phyloP scores from a whole-genome alignment of 1,284 basidiomycete species.

The Marasmius tenuissimus region DNA sequence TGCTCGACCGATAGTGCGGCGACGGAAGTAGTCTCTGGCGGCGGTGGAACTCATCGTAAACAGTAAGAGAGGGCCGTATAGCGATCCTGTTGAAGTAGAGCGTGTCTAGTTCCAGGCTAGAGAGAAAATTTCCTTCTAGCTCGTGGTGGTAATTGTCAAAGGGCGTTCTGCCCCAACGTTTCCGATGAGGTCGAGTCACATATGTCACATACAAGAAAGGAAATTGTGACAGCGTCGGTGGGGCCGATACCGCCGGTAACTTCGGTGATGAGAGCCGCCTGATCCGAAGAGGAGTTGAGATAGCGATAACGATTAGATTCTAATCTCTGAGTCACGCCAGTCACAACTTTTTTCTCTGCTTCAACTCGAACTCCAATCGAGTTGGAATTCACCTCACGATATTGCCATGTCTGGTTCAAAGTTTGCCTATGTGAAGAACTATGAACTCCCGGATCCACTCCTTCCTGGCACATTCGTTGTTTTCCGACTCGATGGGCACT shows the following conservation, averaged over 20 bases:
- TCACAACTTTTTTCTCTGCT: too few relatives aligned
- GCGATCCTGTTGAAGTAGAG: background rate
- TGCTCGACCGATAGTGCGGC: conserved; percentile 72
- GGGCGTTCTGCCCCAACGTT: conserved; percentile 1
- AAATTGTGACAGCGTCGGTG: background rate
- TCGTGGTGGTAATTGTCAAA: conserved; percentile 1
- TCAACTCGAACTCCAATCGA: background rate
- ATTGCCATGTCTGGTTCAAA: conserved; percentile 84
- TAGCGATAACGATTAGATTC: too few relatives aligned
- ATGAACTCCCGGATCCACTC: conserved; percentile 87
- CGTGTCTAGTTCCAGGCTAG: background rate
- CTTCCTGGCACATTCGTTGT: conserved; percentile 86
- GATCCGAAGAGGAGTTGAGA: background rate
- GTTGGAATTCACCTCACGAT: background rate
- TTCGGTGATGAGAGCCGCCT: background rate
- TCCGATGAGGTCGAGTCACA: background rate
- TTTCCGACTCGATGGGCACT: conserved; percentile 89
- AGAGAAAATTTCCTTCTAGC: background rate
- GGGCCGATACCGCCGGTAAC: background rate
- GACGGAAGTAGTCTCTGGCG: conserved; percentile 55
- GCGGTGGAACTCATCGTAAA: conserved; percentile 41
- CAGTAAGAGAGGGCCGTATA: background rate
- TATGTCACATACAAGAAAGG: background rate
- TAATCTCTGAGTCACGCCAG: too few relatives aligned
- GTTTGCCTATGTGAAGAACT: conserved; percentile 89